Conservation (phyloP, 2,329 filamentous ascomycete genomes). For the Fusarium sp. region DNA sequence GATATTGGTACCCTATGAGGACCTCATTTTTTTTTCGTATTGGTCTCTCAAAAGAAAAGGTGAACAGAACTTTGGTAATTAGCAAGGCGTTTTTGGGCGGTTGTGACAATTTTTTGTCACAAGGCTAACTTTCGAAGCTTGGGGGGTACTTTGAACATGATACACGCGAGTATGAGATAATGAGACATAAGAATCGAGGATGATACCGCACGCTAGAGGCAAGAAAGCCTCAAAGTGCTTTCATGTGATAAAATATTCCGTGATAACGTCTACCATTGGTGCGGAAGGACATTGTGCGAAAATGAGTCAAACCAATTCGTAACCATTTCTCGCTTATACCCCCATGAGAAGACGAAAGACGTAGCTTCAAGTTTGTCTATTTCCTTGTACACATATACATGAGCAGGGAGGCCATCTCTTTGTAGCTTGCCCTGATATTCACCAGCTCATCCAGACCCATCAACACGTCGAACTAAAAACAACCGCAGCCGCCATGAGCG, state of each 20-base stretch:
- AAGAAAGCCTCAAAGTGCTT: not conserved
- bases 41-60: not conserved
- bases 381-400: constrained; percentile 47
- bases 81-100: constrained; percentile 36
- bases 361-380: constrained; percentile 42
- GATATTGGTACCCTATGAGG: not conserved
- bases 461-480: constrained; percentile 28
- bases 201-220: not conserved
- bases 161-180: constrained; percentile 7
- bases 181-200: not conserved
- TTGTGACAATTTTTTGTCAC: constrained; percentile 4
- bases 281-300: not conserved
- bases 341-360: not conserved
- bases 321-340: not conserved
- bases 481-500: constrained; percentile 10
- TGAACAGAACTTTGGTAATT: constrained; percentile 18
- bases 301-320: not conserved
- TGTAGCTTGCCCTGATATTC: constrained; percentile 23
- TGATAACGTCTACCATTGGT: not conserved
- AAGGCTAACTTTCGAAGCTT: constrained; percentile 2
- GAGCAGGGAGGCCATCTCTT: constrained; percentile 33
- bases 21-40: not conserved
- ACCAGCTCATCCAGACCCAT: constrained; percentile 32
- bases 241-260: not conserved
- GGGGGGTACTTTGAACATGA: not conserved